These are phyloP conservation scores for Gossypium mustelinum DNA, from an alignment of 345 rosid genomes.

Conservation along the genomic window DNA sequence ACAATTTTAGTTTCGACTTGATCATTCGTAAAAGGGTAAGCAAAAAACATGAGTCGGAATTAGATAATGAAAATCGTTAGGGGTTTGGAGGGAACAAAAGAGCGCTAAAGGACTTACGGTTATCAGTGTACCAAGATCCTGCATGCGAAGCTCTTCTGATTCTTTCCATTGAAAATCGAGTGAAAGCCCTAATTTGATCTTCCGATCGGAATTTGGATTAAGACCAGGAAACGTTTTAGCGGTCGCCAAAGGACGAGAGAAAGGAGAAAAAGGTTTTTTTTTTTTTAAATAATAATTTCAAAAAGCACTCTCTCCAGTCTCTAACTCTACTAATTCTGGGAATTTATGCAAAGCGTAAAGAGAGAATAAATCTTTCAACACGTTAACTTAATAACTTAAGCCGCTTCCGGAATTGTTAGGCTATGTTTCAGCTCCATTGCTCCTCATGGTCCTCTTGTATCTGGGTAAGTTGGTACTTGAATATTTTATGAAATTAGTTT, in stretches of 20 bases:
- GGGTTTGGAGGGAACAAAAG: constrained; percentile 17
- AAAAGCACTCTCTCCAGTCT: neutral
- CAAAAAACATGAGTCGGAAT: neutral
- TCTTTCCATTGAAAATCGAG: constrained; percentile 36
- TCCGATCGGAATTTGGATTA: neutral
- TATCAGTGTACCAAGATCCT: constrained; percentile 80
- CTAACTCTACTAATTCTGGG: neutral
- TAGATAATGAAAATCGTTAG: neutral
- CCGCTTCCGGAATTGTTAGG: neutral
- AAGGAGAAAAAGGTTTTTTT: too few relatives aligned
- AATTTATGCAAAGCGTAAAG: neutral
- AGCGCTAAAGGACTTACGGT: constrained; percentile 41
- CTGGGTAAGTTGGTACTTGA: neutral
- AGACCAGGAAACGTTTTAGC: neutral
- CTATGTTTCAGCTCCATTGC: neutral
- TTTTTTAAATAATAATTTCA: neutral
- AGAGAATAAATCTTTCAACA: neutral
- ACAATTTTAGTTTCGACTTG: neutral
- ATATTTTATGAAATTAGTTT: neutral
- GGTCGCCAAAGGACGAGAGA: neutral
- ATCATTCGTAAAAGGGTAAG: neutral
- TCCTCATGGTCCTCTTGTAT: neutral
- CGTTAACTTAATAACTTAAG: neutral
- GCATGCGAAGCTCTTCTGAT: constrained; percentile 66
- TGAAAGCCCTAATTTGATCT: constrained; percentile 10